Percentiles rank a stretch among this genome's conserved stretches.
Conservation (phyloP, 2,329 filamentous ascomycete genomes). For the Diplodia corticola region DNA sequence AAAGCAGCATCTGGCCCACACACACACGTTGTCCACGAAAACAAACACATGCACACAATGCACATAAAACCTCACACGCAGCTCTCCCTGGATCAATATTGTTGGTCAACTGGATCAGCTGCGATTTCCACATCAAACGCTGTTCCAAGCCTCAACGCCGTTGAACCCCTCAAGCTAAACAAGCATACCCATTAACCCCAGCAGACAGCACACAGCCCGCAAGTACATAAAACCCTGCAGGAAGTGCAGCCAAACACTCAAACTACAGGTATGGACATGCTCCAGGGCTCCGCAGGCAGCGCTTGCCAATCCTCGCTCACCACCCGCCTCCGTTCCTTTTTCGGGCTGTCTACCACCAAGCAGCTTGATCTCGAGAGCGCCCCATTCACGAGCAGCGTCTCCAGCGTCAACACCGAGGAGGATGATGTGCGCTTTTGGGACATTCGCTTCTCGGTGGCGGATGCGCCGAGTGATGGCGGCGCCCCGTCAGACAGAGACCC, state of each 20-base stretch:
- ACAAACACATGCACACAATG: no score
- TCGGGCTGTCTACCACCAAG: not conserved
- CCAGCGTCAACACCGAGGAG: not conserved
- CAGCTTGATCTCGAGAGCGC: not conserved
- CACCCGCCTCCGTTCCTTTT: not conserved
- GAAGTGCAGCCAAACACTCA: not conserved
- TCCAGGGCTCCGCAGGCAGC: no score
- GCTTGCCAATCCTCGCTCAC: not conserved
- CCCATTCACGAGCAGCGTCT: not conserved
- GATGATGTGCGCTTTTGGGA: not conserved
- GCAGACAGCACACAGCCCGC: not conserved
- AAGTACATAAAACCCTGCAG: not conserved
- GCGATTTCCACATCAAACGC: no score
- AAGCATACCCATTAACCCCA: not conserved
- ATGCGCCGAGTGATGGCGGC: not conserved
- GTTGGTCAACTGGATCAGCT: no score
- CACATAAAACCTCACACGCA: no score
- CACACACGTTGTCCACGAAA: no score
- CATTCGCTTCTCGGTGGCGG: not conserved
- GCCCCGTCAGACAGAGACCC: not conserved
- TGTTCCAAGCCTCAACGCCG: not conserved
- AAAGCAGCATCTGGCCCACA: no score
- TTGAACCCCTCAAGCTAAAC: not conserved
- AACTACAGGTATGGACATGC: not conserved
- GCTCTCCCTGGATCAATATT: no score